Base-by-base conservation (phyloP, 1,139 yeast species). In the Oligophagozyma castellii region DNA sequence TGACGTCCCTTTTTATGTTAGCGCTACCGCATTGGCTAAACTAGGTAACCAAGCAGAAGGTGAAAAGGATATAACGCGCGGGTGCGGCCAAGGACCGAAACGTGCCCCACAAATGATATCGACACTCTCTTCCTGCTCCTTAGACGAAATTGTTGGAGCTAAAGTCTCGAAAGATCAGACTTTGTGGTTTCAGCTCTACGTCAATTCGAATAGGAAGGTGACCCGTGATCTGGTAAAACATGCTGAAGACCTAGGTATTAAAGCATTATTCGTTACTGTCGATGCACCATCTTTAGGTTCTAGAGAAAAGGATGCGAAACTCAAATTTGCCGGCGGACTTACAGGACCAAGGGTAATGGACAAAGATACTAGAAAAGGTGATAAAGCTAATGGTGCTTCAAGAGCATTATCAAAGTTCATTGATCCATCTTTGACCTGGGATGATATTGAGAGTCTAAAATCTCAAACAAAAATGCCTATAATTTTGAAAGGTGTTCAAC, bases 251-350 rank as follows among this genome's bases (percentile, higher is more conserved):
- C 57, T 83, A 28, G 93, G 94, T 0, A 63, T 78, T 45, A 75
- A 74, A 46, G 94, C 86, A 1, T 60, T 83, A 14, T 80, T 80
- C 50, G 71, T 83, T 31, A 83, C 94, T 0, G 95, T 84, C 3
- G 96, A 86, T 58, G 95, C 95, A 1, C 95, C 95, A 3, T 83
- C 81, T 39, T 64, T 84, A 34, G 96, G 96, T n/a, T 70, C 93
- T 41, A 71, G 96, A 43, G 95, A 86, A 72, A 72, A 51, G 33
- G 55, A 51, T 43, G 65, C 64, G 55, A 61, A 67, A 47, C 65
- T 61, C 48, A 76, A 66, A 46, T 76, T 71, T 39, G 79, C 57
- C 16, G 61, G 61, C 5, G 59, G 58, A 31, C 49, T 47, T 34
- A 63, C 57, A 27, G 48, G 49, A 18, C 44, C 54, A 10, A 33